Evolutionary conservation across 495 filamentous ascomycete genomes (phyloP).

Genomic region (Podospora fimiseda): DNA sequence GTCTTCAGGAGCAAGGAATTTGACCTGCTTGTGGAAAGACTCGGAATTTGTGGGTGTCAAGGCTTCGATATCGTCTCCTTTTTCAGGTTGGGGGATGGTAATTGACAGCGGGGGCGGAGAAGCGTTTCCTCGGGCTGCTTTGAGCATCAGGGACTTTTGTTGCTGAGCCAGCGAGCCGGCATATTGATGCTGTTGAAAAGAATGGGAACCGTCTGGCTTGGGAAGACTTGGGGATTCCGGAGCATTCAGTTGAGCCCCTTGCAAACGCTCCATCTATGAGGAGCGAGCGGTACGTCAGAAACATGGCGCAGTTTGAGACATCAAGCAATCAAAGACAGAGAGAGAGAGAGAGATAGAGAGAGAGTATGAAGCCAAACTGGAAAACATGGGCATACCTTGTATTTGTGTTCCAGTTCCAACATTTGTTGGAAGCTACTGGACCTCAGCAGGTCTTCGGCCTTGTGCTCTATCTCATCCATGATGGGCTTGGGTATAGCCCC

Average conservation of each 20-base stretch:
- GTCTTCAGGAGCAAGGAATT: conserved; percentile 31
- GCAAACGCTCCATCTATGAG: conserved; percentile 21
- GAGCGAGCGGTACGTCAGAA: conserved; percentile 20
- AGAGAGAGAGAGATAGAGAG: conserved; percentile 3
- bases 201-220: conserved; percentile 8
- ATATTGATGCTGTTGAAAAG: conserved; percentile 18
- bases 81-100: conserved; percentile 31
- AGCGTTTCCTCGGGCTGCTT: conserved; percentile 33
- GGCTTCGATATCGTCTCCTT: background rate
- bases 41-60: conserved; percentile 12
- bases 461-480: conserved; percentile 22
- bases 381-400: conserved; percentile 40
- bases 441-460: conserved; percentile 26
- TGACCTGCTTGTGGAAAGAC: conserved; percentile 36
- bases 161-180: conserved; percentile 20
- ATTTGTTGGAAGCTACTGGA: conserved; percentile 42
- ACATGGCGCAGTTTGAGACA: conserved; percentile 22
- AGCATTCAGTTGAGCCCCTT: conserved; percentile 10
- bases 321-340: conserved; percentile 15
- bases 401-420: conserved; percentile 46
- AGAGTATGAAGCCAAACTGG: conserved; percentile 3
- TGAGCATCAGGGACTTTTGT: conserved; percentile 35
- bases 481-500: conserved; percentile 19
- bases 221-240: conserved; percentile 12
- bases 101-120: conserved; percentile 36